These are phyloP conservation scores for Triticum monococcum DNA, from an alignment of 176 grass and related monocot genomes.

Conservation along the genomic window DNA sequence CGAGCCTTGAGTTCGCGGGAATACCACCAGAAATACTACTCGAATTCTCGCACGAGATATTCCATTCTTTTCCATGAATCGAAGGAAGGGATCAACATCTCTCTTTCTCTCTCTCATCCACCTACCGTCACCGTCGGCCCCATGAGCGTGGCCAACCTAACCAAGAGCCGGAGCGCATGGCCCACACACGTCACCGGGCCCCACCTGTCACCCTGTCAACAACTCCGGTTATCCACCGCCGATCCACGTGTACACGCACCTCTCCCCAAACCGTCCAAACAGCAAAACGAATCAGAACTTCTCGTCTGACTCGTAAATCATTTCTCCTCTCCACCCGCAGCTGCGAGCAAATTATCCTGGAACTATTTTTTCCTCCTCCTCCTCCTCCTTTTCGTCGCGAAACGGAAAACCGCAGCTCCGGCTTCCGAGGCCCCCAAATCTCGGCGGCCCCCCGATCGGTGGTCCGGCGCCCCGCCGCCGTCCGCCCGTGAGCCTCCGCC, in stretches of 20 bases:
- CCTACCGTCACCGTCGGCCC: not conserved
- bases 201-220: not conserved
- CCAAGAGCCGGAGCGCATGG: not conserved
- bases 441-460: slow-evolving; percentile 10
- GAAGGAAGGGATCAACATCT: not conserved
- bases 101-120: not conserved
- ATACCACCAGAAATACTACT: not conserved
- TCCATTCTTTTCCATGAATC: not conserved
- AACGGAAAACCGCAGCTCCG: not conserved
- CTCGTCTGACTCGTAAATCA: not conserved
- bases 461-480: not conserved
- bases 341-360: not conserved
- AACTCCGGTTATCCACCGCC: not conserved
- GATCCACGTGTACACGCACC: not conserved
- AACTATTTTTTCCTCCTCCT: not conserved
- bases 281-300: not conserved
- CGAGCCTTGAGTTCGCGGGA: not conserved
- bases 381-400: slow-evolving; percentile 2
- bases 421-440: not conserved
- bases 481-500: not conserved
- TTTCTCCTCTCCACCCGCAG: not conserved
- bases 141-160: slow-evolving; percentile 15
- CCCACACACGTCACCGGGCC: not conserved
- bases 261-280: not conserved
- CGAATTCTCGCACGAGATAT: not conserved